Base-by-base conservation (phyloP, 495 filamentous ascomycete genomes). In the Trichocladium uniseriatum region DNA sequence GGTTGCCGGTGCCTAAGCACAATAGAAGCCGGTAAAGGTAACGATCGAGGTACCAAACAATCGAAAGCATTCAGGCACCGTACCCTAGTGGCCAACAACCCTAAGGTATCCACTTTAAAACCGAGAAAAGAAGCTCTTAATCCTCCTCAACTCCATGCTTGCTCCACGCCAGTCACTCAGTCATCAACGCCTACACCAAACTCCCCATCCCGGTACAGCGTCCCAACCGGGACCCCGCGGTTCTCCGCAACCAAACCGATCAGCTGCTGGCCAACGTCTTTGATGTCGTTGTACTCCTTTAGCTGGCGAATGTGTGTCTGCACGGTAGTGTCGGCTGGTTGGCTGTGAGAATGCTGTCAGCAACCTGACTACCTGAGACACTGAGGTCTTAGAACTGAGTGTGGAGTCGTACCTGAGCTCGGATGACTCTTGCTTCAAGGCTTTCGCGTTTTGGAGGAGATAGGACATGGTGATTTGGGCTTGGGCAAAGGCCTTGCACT, bases 271-370 rank as follows among this genome's bases (percentile, higher is more conserved):
- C 77, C 86, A 2, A 84, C 66, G 61, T 89, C 86, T 42, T 81
- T 78, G 57, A 89, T 80, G 52, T 87, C 86, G 62, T 91, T 91
- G 70, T 89, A 89, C 44, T 80, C 69, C 57, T 87, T 83, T 6
- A 91, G 67, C 1, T 82, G 70, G 48, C 67, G 69, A 54, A 88
- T 87, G 63, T 89, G 84, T 6, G 62, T 69, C 42, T 81, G 73
- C 21, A 87, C 78, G 0, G 54, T 60, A 18, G 19, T 16, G 13
- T 57, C 53, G 10, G 56, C 34, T 7, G 53, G 50, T 38, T 61
- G 59, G n/a, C 58, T 61, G 8, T 14, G 15, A 11, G 24, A 13
- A 1, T 11, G 9, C 9, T 14, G 13, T 42, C 22, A 46, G 18
- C 20, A 24, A 34, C 7, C 31, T 13, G 7, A 16, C 16, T 4